Conservation (phyloP, 768 basidiomycete genomes). For the Mycena galopus region DNA sequence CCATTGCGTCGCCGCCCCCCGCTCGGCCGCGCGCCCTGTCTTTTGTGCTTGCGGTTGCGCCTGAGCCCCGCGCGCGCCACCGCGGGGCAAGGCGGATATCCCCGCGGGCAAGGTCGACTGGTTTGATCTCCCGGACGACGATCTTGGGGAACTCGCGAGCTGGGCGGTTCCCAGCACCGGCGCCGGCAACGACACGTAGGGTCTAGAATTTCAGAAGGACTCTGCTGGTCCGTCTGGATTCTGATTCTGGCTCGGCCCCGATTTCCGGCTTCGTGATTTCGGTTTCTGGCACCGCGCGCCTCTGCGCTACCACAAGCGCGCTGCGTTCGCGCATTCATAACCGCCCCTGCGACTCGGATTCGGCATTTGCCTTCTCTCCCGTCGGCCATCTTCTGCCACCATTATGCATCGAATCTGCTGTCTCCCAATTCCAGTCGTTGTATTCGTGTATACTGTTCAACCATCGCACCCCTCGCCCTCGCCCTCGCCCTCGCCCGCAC, state of each 20-base stretch:
- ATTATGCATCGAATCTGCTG: background rate
- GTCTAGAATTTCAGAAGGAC: no score
- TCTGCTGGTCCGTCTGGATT: no score
- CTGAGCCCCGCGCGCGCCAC: background rate
- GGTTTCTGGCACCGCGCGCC: background rate
- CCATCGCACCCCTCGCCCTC: background rate
- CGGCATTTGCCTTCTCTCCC: background rate
- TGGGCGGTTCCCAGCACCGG: background rate
- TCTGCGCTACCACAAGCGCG: background rate
- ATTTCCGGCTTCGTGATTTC: slow-evolving; percentile 7
- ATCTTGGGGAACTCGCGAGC: slow-evolving; percentile 14
- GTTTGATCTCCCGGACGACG: slow-evolving; percentile 34
- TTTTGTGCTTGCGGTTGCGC: background rate
- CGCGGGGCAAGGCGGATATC: slow-evolving; percentile 24
- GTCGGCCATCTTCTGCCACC: background rate
- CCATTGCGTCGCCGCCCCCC: background rate
- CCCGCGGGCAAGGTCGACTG: slow-evolving; percentile 27
- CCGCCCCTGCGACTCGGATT: no score
- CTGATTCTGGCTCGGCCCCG: background rate
- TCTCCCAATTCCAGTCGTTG: background rate
- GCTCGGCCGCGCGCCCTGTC: background rate
- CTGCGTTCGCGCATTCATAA: slow-evolving; percentile 15
- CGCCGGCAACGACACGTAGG: slow-evolving; percentile 11
- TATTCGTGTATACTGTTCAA: background rate
- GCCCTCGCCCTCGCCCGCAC: background rate